Evolutionary conservation across 2,329 filamentous ascomycete genomes (phyloP).

Genomic region (Metarhizium guizhouense): DNA sequence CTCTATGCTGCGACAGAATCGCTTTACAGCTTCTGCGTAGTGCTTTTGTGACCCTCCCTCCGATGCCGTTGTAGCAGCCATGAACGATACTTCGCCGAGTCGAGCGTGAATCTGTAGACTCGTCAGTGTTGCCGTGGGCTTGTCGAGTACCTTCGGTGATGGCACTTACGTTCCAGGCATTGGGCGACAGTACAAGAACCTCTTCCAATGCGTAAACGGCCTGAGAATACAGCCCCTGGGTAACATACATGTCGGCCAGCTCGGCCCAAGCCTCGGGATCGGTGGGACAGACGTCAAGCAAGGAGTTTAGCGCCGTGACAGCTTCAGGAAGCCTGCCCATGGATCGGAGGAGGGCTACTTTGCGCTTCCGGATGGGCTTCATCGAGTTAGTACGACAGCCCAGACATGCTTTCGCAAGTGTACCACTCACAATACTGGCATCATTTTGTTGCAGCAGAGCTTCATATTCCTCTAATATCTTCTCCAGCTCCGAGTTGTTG

Average conservation of each 20-base stretch:
- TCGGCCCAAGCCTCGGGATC: constrained; percentile 94
- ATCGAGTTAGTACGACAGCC: constrained; percentile 13
- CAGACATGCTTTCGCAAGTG: not conserved
- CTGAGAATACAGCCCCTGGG: constrained; percentile 70
- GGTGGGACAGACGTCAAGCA: constrained; percentile 77
- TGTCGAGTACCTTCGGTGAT: constrained; percentile 1
- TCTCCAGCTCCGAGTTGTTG: constrained; percentile 54
- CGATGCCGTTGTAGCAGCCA: constrained; percentile 45
- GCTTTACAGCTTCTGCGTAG: constrained; percentile 65
- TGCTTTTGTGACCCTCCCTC: constrained; percentile 38
- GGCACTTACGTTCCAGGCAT: constrained; percentile 81
- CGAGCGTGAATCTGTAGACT: constrained; percentile 70
- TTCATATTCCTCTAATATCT: constrained; percentile 70
- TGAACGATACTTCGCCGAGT: constrained; percentile 73
- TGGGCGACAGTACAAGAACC: constrained; percentile 75
- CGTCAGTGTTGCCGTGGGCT: constrained; percentile 10
- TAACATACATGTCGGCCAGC: constrained; percentile 76
- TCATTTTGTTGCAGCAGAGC: constrained; percentile 62
- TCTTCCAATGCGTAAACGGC: constrained; percentile 87
- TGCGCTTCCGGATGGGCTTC: constrained; percentile 79
- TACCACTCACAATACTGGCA: constrained; percentile 62
- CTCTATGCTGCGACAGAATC: constrained; percentile 86
- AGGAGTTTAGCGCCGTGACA: constrained; percentile 59
- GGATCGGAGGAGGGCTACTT: constrained; percentile 69
- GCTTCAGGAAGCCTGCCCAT: constrained; percentile 65